Evolutionary conservation across 805 yeast genomes (phyloP).

Genomic region (Myxozyma nipponensis): DNA sequence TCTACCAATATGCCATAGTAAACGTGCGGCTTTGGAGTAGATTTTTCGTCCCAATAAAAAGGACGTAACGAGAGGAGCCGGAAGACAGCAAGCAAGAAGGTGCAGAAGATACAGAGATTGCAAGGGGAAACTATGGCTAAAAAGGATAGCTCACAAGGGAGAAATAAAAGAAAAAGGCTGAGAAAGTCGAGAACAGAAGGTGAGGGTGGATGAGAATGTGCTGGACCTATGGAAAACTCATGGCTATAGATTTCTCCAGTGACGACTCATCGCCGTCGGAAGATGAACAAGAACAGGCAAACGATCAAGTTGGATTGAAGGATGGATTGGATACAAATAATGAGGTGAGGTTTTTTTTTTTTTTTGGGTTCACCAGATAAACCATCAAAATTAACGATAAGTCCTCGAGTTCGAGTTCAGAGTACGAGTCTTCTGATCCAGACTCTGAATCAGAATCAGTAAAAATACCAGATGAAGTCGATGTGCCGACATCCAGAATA

Average conservation of each 20-base stretch:
- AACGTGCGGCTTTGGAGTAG: no score
- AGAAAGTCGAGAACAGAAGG: conserved; percentile 27
- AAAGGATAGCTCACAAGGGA: conserved; percentile 1
- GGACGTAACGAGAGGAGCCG: no score
- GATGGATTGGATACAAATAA: not conserved
- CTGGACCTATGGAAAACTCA: no score
- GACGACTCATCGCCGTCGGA: conserved; percentile 10
- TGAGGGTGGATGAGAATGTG: not conserved
- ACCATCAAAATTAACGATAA: no score
- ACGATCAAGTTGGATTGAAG: no score
- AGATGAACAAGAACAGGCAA: not conserved
- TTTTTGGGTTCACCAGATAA: not conserved
- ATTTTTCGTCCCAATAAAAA: no score
- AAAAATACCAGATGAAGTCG: not conserved
- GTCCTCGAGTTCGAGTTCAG: not conserved
- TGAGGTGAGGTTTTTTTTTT: not conserved
- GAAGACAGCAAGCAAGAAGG: no score
- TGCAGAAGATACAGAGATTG: no score
- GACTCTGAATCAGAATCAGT: not conserved
- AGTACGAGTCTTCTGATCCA: no score
- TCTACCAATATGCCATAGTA: no score
- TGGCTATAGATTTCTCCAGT: conserved; percentile 11
- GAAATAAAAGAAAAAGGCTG: conserved; percentile 18
- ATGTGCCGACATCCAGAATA: not conserved
- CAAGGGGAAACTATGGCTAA: no score